Conservation (phyloP, 148 eudicot species). For the Camellia sinensis region DNA sequence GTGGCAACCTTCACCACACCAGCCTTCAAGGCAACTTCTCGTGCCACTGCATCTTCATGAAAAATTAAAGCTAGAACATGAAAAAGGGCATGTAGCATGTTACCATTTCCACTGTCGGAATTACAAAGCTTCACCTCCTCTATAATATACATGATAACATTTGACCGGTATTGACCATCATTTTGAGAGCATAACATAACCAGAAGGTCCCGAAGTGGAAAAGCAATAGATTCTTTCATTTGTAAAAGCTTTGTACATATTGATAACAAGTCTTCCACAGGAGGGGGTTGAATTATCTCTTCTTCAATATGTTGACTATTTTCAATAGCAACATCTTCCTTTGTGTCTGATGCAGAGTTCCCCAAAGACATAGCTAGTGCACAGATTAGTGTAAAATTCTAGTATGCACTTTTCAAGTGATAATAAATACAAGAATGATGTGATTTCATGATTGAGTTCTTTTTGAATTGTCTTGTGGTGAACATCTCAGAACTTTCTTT, state of each 20-base stretch:
- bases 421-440: neutral
- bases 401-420: neutral
- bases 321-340: conserved; percentile 63
- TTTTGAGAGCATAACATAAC: conserved; percentile 85
- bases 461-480: neutral
- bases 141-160: conserved; percentile 59
- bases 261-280: conserved; percentile 66
- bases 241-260: conserved; percentile 77
- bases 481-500: neutral
- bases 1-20: conserved; percentile 72
- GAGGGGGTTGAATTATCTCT: conserved; percentile 75
- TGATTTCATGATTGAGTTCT: neutral
- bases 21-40: conserved; percentile 71
- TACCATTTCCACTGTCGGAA: conserved; percentile 54
- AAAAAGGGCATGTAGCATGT: conserved; percentile 63
- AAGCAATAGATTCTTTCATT: conserved; percentile 82
- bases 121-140: conserved; percentile 78
- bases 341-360: conserved; percentile 64
- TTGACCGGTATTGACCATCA: conserved; percentile 72
- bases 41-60: conserved; percentile 78
- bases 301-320: conserved; percentile 60
- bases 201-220: conserved; percentile 91
- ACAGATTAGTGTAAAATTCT: conserved; percentile 13
- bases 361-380: conserved; percentile 99
- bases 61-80: conserved; percentile 93